phyloP scores from a whole-genome alignment of 768 basidiomycete species.

The Coprinopsis cinerea region DNA sequence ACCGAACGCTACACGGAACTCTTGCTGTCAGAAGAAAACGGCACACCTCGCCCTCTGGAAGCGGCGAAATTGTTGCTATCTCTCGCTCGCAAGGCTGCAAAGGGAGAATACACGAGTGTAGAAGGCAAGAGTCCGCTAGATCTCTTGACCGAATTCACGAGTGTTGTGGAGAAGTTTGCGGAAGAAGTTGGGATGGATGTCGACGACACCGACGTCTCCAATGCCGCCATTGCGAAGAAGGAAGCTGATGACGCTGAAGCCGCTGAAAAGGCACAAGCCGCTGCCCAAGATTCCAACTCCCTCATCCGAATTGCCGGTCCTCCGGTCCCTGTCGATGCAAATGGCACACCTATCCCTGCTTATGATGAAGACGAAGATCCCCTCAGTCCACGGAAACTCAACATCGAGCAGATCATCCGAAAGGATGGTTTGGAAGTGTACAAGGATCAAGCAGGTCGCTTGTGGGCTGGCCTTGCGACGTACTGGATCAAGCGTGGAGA shows the following conservation, averaged over 20 bases:
- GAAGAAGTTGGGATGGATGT: slow-evolving; percentile 91
- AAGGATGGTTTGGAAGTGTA: slow-evolving; percentile 86
- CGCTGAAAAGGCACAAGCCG: slow-evolving; percentile 24
- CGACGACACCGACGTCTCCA: slow-evolving; percentile 61
- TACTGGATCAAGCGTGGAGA: slow-evolving; percentile 98
- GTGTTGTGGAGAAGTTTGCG: slow-evolving; percentile 82
- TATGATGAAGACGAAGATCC: slow-evolving; percentile 88
- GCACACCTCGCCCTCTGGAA: slow-evolving; percentile 73
- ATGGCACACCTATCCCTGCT: slow-evolving; percentile 41
- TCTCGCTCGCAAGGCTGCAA: slow-evolving; percentile 76
- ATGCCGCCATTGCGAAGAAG: slow-evolving; percentile 41
- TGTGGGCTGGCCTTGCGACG: slow-evolving; percentile 95
- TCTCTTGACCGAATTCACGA: slow-evolving; percentile 86
- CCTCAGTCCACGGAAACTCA: slow-evolving; percentile 58
- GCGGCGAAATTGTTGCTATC: slow-evolving; percentile 87
- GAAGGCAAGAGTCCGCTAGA: slow-evolving; percentile 97
- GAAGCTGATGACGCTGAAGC: slow-evolving; percentile 38
- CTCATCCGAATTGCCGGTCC: slow-evolving; percentile 71
- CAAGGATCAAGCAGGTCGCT: slow-evolving; percentile 92
- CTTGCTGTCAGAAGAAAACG: slow-evolving; percentile 54
- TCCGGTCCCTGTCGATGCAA: slow-evolving; percentile 44
- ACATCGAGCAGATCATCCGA: slow-evolving; percentile 81
- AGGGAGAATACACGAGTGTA: slow-evolving; percentile 78
- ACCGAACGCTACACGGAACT: slow-evolving; percentile 75
- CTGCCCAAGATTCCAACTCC: slow-evolving; percentile 37